These are phyloP conservation scores for Crotalaria pallida DNA, from an alignment of 306 rosid species.

Conservation along the genomic window DNA sequence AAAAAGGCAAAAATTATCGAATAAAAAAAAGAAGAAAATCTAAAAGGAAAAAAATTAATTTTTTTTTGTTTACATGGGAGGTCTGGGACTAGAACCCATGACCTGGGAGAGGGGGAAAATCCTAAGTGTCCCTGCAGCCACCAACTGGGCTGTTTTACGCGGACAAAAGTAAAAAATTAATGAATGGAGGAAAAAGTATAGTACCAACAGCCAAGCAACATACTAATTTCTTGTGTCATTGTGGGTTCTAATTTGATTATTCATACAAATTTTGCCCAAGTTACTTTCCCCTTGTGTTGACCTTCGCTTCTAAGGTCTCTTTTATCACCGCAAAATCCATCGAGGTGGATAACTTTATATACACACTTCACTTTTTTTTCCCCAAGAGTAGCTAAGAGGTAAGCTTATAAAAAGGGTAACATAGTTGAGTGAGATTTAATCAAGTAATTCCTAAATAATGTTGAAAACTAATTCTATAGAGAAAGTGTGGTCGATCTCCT, in stretches of 20 bases:
- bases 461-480: not conserved
- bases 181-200: too few species aligned
- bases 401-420: not conserved
- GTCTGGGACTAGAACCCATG: too few species aligned
- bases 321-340: not conserved
- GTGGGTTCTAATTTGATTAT: slow-evolving; percentile 1
- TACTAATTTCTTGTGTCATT: not conserved
- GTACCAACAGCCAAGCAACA: not conserved
- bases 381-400: not conserved
- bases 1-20: too few species aligned
- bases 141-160: too few species aligned
- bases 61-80: too few species aligned
- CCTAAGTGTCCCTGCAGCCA: too few species aligned
- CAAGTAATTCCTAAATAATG: too few species aligned
- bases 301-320: slow-evolving; percentile 13
- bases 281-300: not conserved
- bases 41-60: too few species aligned
- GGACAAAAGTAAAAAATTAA: too few species aligned
- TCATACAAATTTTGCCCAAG: not conserved
- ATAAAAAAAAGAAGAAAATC: too few species aligned
- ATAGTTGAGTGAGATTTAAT: not conserved
- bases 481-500: not conserved
- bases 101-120: too few species aligned
- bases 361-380: not conserved
- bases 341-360: not conserved